Evolutionary conservation across 805 yeast genomes (phyloP).

Genomic region (Ogataea corticis): DNA sequence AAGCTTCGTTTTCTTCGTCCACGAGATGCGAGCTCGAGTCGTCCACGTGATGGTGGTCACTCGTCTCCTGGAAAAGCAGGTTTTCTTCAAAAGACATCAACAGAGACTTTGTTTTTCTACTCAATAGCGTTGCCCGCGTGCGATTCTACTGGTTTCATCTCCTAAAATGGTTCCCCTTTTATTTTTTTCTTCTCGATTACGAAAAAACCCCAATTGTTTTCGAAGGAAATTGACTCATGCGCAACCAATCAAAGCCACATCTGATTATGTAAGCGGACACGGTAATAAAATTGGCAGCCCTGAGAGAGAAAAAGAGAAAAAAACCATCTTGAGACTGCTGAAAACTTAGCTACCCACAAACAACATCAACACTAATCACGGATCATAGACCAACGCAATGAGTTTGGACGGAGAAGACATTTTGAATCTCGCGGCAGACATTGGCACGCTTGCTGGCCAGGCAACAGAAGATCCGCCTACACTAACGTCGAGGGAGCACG

Average conservation of each 20-base stretch:
- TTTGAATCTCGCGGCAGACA: constrained; percentile 14
- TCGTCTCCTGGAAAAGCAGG: constrained; percentile 28
- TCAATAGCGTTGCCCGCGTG: no score
- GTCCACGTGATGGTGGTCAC: constrained; percentile 32
- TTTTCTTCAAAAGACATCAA: constrained; percentile 33
- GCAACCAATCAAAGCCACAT: constrained; percentile 5
- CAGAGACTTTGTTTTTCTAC: not conserved
- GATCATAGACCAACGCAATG: not conserved
- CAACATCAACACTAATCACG: no score
- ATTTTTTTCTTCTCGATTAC: not conserved
- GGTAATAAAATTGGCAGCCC: not conserved
- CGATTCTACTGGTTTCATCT: not conserved
- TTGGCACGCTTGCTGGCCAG: constrained; percentile 16
- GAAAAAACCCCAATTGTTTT: not conserved
- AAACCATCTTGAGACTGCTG: not conserved
- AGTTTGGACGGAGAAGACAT: constrained; percentile 15
- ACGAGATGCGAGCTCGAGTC: constrained; percentile 20
- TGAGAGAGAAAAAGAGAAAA: not conserved
- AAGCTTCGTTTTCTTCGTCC: constrained; percentile 46
- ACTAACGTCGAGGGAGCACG: constrained; percentile 15
- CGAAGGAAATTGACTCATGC: no score
- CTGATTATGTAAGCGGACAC: not conserved
- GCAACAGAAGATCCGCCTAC: constrained; percentile 10
- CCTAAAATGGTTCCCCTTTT: not conserved
- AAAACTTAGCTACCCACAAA: no score